These are phyloP conservation scores for Onygenales sp. DNA, from an alignment of 2,329 filamentous ascomycete genomes.

Conservation along the genomic window DNA sequence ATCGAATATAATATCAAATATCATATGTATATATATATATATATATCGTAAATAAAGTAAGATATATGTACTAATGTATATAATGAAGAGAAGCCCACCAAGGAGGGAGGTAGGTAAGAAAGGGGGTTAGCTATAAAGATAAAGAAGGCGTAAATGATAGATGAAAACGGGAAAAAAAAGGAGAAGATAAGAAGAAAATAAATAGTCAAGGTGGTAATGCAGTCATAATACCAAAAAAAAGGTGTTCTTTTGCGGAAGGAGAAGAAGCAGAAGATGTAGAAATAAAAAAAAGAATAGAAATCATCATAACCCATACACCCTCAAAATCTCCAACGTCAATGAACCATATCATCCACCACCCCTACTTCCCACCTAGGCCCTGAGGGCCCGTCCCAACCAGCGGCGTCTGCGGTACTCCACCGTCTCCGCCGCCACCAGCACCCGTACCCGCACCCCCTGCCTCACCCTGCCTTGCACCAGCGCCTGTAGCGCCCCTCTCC, in stretches of 20 bases:
- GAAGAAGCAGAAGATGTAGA: background rate
- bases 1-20: too few relatives aligned
- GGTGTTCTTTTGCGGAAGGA: too few relatives aligned
- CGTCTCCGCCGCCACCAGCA: background rate
- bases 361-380: background rate
- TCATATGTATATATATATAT: too few relatives aligned
- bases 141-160: background rate
- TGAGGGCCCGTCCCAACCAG: background rate
- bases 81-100: background rate
- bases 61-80: too few relatives aligned
- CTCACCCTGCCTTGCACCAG: constrained; percentile 14
- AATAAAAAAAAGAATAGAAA: background rate
- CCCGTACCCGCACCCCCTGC: background rate
- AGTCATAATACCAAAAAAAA: too few relatives aligned
- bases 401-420: background rate
- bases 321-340: background rate
- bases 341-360: background rate
- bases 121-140: background rate
- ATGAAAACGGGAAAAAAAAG: background rate
- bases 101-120: background rate
- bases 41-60: too few relatives aligned
- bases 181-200: background rate
- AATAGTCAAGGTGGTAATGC: background rate
- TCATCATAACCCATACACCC: background rate
- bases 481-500: constrained; percentile 9